Base-by-base conservation (phyloP, 129 eudicot species). In the Chrysanthemum seticuspe region DNA sequence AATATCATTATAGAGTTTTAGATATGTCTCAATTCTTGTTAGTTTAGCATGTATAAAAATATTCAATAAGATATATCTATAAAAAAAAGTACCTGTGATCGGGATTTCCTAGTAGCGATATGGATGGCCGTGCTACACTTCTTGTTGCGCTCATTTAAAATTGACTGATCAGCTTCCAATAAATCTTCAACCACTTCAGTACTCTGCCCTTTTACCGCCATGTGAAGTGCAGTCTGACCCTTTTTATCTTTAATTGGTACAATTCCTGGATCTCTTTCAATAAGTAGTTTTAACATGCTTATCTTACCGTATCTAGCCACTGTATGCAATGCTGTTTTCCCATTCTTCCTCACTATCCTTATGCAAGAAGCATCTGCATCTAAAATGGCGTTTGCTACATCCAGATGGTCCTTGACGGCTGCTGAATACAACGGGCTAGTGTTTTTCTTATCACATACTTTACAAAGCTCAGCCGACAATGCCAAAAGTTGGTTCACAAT, bases 191-290 rank as follows among this genome's bases (percentile, higher is more conserved):
- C 86, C 0, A 94, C 95, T 21, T 74, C 66, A n/a, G n/a, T n/a
- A n/a, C n/a, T n/a, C n/a, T n/a, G n/a, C n/a, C n/a, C 98, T 83
- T 94, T 94, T 14, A 85, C 98, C 25, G 98, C 98, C 98, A 94
- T 94, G 74, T 94, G 98, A 70, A 94, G 87, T 58, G 98, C 98
- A n/a, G 98, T 90, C 83, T 90, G 98, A 70, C 96, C 74, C 90
- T 94, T n/a, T 81, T 90, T 94, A 76, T 94, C 98, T 78, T 94
- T 94, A 50, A 94, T 88, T 18, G 93, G 36, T 34, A 94, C 89
- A 15, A 90, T 90, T 13, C 77, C 86, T n/a, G 89, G 76, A 81
- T 94, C 98, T 73, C 84, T 79, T 36, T 82, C 92, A 6, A 88
- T 83, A 70, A 94, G 93, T 47, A 85, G 72, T 84, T 77, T 90